Evolutionary conservation across 768 basidiomycete genomes (phyloP), one percentile per base, ranked within the genome.

Genomic region (Agaricus sinodeliciosus): DNA sequence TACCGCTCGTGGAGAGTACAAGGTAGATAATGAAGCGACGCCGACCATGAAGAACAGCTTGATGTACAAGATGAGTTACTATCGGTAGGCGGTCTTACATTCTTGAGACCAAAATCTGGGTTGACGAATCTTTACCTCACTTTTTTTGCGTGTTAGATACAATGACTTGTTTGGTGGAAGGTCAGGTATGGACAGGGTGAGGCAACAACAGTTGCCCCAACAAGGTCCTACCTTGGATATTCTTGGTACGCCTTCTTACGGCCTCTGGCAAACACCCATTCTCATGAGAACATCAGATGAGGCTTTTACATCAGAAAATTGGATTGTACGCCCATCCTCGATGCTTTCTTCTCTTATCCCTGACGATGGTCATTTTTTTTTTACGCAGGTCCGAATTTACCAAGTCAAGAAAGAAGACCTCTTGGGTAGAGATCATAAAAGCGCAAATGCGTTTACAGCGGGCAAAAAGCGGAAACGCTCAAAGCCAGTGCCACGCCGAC

Each of bases 41-140:
- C 71, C 79, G 1, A 71, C 93, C 11, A 99, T 99, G 96, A 90
- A 77, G 72, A 86, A 96, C 64, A 90, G 91, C 62, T 72, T 99
- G 70, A 96, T 99, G 95, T 98, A 98, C 73, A 98, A 98, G 76
- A 93, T 97, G 93, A 90, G 87, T 13, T 98, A 95, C 67, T 97
- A 95, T 65, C 81, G 94, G 83, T 90, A 55, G 43, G 67, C 65
- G 3, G 36, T 37, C 41, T 50, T 2, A 52, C 45, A 9, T 22
- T 22, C 43, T 16, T 34, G 25, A 45, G 7, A 36, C 48, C 12
- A 34, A 37, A 19, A 43, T 31, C n/a, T 16, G 12, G 35, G 34
- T 11, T 39, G 45, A 22, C 44, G 27, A 54, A 44, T 52, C 48
- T 25, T 25, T 26, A 43, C 57, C 19, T 51, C 40, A 47, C 48